phyloP scores from a whole-genome alignment of 1,284 basidiomycete genomes.

The Porphyrellus sp. region DNA sequence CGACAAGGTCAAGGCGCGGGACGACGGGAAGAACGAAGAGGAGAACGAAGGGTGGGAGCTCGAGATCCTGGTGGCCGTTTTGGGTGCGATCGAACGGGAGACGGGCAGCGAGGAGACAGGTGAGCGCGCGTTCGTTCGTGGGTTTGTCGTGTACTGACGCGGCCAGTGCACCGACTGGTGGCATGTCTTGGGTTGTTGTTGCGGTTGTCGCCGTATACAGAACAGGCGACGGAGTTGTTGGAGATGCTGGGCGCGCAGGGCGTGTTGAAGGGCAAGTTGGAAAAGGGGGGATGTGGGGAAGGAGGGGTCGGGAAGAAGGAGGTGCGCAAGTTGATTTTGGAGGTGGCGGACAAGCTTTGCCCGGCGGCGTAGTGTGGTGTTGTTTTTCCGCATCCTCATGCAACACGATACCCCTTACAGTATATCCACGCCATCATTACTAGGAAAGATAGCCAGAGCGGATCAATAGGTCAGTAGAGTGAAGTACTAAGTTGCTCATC shows the following conservation, averaged over 20 bases:
- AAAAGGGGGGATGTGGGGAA: constrained; percentile 46
- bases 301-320: constrained; percentile 61
- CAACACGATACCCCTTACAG: too few species aligned
- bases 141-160: not conserved
- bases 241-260: constrained; percentile 66
- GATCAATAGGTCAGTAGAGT: too few species aligned
- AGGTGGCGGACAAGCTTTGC: constrained; percentile 56
- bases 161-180: constrained; percentile 71
- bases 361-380: constrained; percentile 6
- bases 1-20: constrained; percentile 41
- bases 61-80: constrained; percentile 74
- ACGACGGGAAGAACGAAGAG: constrained; percentile 37
- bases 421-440: too few species aligned
- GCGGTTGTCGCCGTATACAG: constrained; percentile 64
- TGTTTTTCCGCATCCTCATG: not conserved
- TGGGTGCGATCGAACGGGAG: constrained; percentile 74
- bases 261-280: constrained; percentile 52
- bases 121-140: constrained; percentile 40
- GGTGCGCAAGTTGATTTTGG: constrained; percentile 57
- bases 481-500: too few species aligned
- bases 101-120: constrained; percentile 73
- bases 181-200: constrained; percentile 74
- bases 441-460: too few species aligned
- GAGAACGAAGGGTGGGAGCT: constrained; percentile 79
- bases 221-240: constrained; percentile 55